These are phyloP conservation scores for Rhododendron molle DNA, from an alignment of 148 eudicot species.

Conservation along the genomic window DNA sequence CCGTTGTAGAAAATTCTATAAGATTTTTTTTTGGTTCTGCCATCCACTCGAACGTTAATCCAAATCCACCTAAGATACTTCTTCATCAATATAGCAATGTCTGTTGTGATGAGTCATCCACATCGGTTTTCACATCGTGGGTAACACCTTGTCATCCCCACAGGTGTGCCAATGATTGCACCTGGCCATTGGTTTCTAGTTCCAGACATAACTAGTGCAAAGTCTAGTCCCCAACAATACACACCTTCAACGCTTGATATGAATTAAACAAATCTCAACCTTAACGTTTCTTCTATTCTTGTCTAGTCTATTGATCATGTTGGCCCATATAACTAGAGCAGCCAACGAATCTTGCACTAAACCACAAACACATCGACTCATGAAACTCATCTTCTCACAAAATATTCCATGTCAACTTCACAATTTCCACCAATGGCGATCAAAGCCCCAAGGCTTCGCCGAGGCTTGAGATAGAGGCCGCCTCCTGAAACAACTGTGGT, in stretches of 20 bases:
- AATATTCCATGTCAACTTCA: not conserved
- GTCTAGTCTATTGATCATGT: not conserved
- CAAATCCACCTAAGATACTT: not conserved
- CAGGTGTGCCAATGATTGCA: not conserved
- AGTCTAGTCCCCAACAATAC: not conserved
- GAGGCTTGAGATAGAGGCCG: not conserved
- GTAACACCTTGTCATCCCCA: not conserved
- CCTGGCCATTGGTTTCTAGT: not conserved
- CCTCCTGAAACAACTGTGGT: not conserved
- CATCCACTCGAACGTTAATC: not conserved
- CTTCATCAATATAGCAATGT: not conserved
- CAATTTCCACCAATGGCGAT: not conserved
- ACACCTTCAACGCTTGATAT: not conserved
- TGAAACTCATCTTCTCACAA: not conserved
- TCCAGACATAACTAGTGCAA: not conserved
- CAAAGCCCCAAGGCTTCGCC: not conserved
- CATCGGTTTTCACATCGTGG: not conserved
- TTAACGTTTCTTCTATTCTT: not conserved
- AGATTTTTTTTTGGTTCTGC: not conserved
- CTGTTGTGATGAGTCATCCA: not conserved
- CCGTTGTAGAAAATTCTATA: not conserved
- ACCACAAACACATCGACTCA: not conserved
- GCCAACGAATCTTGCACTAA: not conserved
- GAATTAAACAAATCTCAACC: not conserved
- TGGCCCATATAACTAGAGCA: not conserved